A percentile compares a stretch with the other conserved stretches of the same genome.
Evolutionary conservation across 805 yeast genomes (phyloP).

Genomic region (Pichia thaimueangensis): DNA sequence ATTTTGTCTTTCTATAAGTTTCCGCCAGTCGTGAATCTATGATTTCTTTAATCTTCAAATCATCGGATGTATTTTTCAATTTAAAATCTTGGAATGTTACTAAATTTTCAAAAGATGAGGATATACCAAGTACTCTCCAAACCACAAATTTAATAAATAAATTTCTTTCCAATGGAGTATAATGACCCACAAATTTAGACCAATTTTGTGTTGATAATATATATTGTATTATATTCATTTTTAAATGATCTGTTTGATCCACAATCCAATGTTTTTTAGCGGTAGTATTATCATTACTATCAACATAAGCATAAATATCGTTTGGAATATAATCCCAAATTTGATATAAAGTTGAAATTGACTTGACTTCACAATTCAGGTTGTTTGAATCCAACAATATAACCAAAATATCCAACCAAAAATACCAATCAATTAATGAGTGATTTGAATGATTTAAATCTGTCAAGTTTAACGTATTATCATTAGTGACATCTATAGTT

Average conservation of each 20-base stretch:
- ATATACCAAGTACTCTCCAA: constrained; percentile 49
- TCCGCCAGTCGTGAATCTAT: constrained; percentile 30
- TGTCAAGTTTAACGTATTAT: not conserved
- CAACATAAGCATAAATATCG: constrained; percentile 8
- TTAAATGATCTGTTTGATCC: constrained; percentile 33
- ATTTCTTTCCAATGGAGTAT: constrained; percentile 71
- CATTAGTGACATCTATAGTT: constrained; percentile 17
- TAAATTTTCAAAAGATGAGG: constrained; percentile 14
- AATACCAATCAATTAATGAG: constrained; percentile 53
- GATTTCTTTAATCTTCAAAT: constrained; percentile 12
- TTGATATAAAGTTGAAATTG: constrained; percentile 61
- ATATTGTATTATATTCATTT: constrained; percentile 48
- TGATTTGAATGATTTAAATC: not conserved
- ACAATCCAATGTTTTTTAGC: constrained; percentile 31
- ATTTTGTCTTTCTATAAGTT: constrained; percentile 22
- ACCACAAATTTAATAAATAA: constrained; percentile 60
- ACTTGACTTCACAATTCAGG: constrained; percentile 54
- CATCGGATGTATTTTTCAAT: constrained; percentile 16
- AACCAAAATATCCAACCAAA: constrained; percentile 61
- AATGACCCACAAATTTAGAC: constrained; percentile 60
- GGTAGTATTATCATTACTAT: not conserved
- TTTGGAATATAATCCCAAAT: constrained; percentile 65
- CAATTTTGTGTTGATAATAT: constrained; percentile 45
- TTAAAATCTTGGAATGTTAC: constrained; percentile 7
- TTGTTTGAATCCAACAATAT: constrained; percentile 59